phyloP scores from a whole-genome alignment of 2,329 filamentous ascomycete species.

The Monilinia aucupariae region DNA sequence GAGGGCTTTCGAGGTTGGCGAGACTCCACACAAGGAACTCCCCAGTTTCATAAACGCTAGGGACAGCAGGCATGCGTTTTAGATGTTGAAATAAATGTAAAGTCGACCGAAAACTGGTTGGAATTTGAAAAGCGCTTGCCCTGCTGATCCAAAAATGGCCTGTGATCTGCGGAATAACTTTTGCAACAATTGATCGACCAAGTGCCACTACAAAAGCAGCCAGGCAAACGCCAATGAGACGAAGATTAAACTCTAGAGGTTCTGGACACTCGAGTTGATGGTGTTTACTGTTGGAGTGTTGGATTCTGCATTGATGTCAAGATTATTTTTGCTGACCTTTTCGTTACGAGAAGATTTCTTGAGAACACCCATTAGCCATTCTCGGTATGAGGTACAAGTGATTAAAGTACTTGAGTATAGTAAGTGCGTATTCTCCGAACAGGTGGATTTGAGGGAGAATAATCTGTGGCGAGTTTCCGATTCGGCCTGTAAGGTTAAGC shows the following conservation, averaged over 20 bases:
- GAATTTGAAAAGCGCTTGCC: background rate
- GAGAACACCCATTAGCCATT: background rate
- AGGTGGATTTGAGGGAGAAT: background rate
- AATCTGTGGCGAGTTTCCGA: too few species aligned
- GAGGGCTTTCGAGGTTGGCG: conserved; percentile 55
- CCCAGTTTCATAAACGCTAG: conserved; percentile 4
- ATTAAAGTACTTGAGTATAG: background rate
- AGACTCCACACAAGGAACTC: conserved; percentile 51
- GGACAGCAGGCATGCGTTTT: background rate
- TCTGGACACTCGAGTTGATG: background rate
- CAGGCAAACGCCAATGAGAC: background rate
- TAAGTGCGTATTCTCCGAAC: background rate
- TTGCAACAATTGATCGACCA: background rate
- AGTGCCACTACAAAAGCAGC: conserved; percentile 1
- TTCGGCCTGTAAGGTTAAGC: too few species aligned
- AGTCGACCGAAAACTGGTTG: background rate
- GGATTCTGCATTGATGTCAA: background rate
- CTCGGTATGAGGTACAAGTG: background rate
- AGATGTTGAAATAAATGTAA: background rate
- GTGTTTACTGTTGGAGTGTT: background rate
- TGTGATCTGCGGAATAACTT: background rate
- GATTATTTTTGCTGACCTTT: background rate
- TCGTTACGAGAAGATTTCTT: background rate
- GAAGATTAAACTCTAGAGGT: background rate
- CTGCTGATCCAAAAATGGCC: background rate